These are phyloP conservation scores for Paecilomyces niveus DNA, from an alignment of 2,329 filamentous ascomycete genomes.

Conservation along the genomic window DNA sequence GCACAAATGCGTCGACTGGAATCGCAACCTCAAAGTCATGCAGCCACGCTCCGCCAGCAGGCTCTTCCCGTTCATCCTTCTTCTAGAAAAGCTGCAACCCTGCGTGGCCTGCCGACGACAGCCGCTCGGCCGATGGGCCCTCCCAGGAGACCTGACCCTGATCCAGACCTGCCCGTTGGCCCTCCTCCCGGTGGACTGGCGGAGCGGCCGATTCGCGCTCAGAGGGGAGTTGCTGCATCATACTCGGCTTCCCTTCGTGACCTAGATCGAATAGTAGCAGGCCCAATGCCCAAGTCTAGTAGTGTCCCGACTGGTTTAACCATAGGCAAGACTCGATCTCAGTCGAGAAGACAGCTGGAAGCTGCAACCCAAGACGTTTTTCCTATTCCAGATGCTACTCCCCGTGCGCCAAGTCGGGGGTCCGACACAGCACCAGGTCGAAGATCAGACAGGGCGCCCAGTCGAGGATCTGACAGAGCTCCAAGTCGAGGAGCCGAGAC, in stretches of 20 bases:
- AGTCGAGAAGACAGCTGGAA: conserved; percentile 30
- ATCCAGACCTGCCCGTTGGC: conserved; percentile 1
- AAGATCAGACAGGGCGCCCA: background rate
- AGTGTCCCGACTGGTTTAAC: conserved; percentile 26
- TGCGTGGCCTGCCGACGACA: conserved; percentile 15
- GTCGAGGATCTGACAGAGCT: background rate
- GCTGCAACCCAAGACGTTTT: conserved; percentile 17
- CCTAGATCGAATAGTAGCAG: conserved; percentile 16
- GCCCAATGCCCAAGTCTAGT: conserved; percentile 23
- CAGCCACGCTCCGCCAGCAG: conserved; percentile 41
- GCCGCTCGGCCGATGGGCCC: conserved; percentile 4
- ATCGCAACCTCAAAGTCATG: conserved; percentile 34
- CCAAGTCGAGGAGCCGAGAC: background rate
- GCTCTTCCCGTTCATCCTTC: conserved; percentile 27
- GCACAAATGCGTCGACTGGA: conserved; percentile 34
- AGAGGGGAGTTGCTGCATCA: conserved; percentile 27
- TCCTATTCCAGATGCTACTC: conserved; percentile 1
- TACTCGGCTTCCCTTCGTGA: conserved; percentile 27
- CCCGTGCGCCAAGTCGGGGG: background rate
- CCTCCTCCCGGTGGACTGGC: conserved; percentile 25
- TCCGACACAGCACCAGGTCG: background rate
- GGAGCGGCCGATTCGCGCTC: conserved; percentile 32
- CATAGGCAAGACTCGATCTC: conserved; percentile 36
- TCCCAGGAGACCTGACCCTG: conserved; percentile 2
- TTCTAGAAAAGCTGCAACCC: conserved; percentile 18